These are phyloP conservation scores for Populus deltoides DNA, from an alignment of 345 rosid species.

Conservation along the genomic window DNA sequence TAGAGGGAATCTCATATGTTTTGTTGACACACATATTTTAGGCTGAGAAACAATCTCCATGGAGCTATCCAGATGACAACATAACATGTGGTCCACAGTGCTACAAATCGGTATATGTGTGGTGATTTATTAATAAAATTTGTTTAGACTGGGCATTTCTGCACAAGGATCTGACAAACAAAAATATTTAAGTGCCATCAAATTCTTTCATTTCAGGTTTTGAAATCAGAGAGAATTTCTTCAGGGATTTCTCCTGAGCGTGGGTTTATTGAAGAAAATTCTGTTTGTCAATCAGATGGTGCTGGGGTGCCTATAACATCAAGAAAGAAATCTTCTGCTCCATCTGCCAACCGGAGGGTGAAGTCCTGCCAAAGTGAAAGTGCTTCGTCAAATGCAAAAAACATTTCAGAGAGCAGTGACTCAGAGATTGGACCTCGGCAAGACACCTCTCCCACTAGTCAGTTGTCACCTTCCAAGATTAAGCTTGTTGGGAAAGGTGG, in stretches of 20 bases:
- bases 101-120: constrained; percentile 56
- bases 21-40: constrained; percentile 26
- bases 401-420: constrained; percentile 74
- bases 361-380: constrained; percentile 83
- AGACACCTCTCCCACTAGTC: constrained; percentile 40
- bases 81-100: constrained; percentile 75
- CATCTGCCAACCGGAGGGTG: constrained; percentile 43
- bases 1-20: constrained; percentile 26
- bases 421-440: constrained; percentile 69
- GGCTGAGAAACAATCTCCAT: constrained; percentile 81
- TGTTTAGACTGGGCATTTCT: constrained; percentile 6
- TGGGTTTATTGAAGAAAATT: constrained; percentile 49
- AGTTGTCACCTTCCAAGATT: constrained; percentile 53
- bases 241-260: constrained; percentile 30
- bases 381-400: constrained; percentile 89
- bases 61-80: constrained; percentile 63
- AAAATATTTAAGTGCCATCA: constrained; percentile 13
- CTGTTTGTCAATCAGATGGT: constrained; percentile 54
- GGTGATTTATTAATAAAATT: constrained; percentile 5
- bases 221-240: constrained; percentile 50
- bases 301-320: constrained; percentile 37
- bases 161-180: constrained; percentile 9
- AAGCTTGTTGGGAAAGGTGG: constrained; percentile 61
- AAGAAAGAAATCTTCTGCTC: constrained; percentile 53
- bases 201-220: constrained; percentile 42